These are phyloP conservation scores for Lasiodiplodia sp. DNA, from an alignment of 2,329 filamentous ascomycete genomes.

Conservation along the genomic window DNA sequence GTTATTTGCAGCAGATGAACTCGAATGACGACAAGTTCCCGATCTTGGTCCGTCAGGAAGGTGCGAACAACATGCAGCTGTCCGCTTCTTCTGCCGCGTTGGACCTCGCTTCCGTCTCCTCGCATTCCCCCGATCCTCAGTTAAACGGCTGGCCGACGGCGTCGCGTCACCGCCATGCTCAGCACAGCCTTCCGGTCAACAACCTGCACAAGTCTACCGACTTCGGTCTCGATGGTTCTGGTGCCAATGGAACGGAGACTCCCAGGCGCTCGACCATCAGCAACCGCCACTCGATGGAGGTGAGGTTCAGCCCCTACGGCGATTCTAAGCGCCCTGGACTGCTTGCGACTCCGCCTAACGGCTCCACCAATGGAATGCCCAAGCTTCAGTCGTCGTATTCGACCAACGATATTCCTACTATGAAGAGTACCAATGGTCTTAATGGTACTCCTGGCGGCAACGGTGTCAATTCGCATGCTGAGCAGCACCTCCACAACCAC, in stretches of 20 bases:
- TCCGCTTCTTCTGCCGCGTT: slow-evolving; percentile 82
- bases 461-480: slow-evolving; percentile 59
- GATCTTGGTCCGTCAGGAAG: slow-evolving; percentile 73
- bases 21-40: slow-evolving; percentile 86
- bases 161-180: slow-evolving; percentile 70
- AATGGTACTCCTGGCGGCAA: slow-evolving; percentile 42
- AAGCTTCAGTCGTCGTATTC: slow-evolving; percentile 90
- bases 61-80: slow-evolving; percentile 66
- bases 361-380: slow-evolving; percentile 65
- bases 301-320: slow-evolving; percentile 48
- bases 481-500: slow-evolving; percentile 71
- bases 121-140: slow-evolving; percentile 66
- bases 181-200: slow-evolving; percentile 67
- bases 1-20: slow-evolving; percentile 74
- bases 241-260: slow-evolving; percentile 40
- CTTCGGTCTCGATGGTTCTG: slow-evolving; percentile 34
- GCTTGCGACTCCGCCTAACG: slow-evolving; percentile 67
- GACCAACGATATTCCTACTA: slow-evolving; percentile 84
- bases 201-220: slow-evolving; percentile 53
- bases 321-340: slow-evolving; percentile 56
- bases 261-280: slow-evolving; percentile 39
- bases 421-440: slow-evolving; percentile 71
- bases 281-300: slow-evolving; percentile 58
- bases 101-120: slow-evolving; percentile 77
- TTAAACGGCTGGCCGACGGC: slow-evolving; percentile 61